Evolutionary conservation across 371 early-diverging fungal species (phyloP).

Genomic region (Neoconidiobolus thromboides): DNA sequence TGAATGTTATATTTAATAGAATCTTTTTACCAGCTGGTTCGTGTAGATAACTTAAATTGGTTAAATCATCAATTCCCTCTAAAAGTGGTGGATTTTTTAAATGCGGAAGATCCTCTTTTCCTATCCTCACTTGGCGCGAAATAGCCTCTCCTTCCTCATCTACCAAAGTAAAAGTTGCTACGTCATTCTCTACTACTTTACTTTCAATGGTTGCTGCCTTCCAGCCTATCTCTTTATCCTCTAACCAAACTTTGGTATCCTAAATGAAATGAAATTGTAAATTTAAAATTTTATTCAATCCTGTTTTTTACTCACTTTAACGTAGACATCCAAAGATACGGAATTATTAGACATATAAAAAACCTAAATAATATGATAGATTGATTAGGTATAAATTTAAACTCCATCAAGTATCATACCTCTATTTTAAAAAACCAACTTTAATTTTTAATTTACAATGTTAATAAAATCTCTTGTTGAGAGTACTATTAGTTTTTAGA

Average conservation of each 20-base stretch:
- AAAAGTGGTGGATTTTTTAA: conserved; percentile 73
- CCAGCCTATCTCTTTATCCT: conserved; percentile 4
- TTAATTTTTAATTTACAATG: too few relatives aligned
- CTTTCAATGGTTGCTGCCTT: neutral
- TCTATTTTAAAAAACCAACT: too few relatives aligned
- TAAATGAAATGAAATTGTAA: neutral
- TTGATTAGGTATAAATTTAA: too few relatives aligned
- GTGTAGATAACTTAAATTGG: conserved; percentile 74
- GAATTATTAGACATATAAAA: too few relatives aligned
- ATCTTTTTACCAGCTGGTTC: conserved; percentile 56
- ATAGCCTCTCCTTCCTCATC: conserved; percentile 35
- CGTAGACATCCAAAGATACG: too few relatives aligned
- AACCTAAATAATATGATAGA: too few relatives aligned
- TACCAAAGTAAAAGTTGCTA: conserved; percentile 37
- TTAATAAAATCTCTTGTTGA: too few relatives aligned
- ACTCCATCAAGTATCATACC: too few relatives aligned
- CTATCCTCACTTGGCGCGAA: neutral
- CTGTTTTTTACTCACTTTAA: too few relatives aligned
- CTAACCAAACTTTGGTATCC: conserved; percentile 3
- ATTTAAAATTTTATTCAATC: too few relatives aligned
- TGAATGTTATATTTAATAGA: neutral
- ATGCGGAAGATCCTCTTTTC: conserved; percentile 53
- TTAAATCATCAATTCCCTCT: conserved; percentile 82
- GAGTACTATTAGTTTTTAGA: too few relatives aligned
- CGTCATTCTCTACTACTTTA: conserved; percentile 11